Percentiles rank a stretch among this genome's conserved stretches.
These are phyloP conservation scores for Calonectria hongkongensis DNA, from an alignment of 2,329 filamentous ascomycete genomes.

Conservation along the genomic window DNA sequence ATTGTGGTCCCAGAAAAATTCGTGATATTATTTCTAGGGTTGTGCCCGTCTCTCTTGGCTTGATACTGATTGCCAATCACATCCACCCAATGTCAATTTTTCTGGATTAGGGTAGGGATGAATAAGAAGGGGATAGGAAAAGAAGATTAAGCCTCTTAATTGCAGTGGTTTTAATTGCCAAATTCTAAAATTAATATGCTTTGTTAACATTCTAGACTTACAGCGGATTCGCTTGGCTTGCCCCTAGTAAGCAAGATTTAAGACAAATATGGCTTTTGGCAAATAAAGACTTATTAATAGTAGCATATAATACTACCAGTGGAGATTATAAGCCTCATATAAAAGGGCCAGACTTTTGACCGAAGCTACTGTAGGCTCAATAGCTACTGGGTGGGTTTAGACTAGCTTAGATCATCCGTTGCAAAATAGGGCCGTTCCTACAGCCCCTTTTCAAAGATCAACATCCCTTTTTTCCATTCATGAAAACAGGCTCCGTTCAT, in stretches of 20 bases:
- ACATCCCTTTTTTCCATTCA: not conserved
- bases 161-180: not conserved
- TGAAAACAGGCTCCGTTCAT: not conserved
- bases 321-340: not conserved
- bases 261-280: not conserved
- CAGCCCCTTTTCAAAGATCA: not conserved
- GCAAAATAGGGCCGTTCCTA: not conserved
- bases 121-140: not conserved
- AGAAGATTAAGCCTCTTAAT: not conserved
- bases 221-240: not conserved
- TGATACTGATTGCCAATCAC: not conserved
- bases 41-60: no score
- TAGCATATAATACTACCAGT: not conserved
- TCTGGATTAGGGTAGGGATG: not conserved
- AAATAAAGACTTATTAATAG: not conserved
- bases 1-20: no score
- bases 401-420: not conserved
- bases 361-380: not conserved
- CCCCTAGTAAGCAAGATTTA: not conserved
- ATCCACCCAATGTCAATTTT: not conserved
- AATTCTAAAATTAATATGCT: not conserved
- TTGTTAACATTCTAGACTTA: not conserved
- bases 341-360: slow-evolving; percentile 1
- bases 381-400: not conserved
- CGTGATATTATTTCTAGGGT: no score